These are phyloP conservation scores for Thuidium tamariscinum DNA, from an alignment of 225 moss, liverwort and hornwort genomes.

Conservation along the genomic window DNA sequence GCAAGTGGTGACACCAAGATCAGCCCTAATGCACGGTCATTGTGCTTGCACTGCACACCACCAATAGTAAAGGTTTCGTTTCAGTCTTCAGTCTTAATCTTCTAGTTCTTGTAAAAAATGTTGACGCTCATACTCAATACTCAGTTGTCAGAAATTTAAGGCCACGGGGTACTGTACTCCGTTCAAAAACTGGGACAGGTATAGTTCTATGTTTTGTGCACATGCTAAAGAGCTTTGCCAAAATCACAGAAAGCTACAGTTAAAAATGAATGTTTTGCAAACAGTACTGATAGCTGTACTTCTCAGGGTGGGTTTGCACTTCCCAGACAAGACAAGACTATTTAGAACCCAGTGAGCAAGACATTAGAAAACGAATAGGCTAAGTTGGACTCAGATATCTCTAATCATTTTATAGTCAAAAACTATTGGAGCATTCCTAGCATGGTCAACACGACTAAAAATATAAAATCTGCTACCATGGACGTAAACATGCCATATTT, in stretches of 20 bases:
- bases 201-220: not conserved
- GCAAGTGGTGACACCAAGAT: constrained; percentile 88
- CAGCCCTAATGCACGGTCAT: constrained; percentile 67
- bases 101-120: not conserved
- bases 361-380: not conserved
- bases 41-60: constrained; percentile 66
- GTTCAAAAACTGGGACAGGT: not conserved
- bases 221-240: not conserved
- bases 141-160: not conserved
- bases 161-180: not conserved
- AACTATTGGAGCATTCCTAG: not conserved
- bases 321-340: not conserved
- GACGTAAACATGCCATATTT: not conserved
- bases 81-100: not conserved
- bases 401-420: not conserved
- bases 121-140: not conserved
- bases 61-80: not conserved
- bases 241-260: not conserved
- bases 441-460: not conserved
- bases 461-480: not conserved
- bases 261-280: not conserved
- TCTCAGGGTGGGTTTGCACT: not conserved
- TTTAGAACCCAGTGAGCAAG: not conserved
- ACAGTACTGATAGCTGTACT: not conserved
- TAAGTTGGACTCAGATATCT: not conserved